Conservation (phyloP, 2,329 filamentous ascomycete genomes). For the Fusarium sp. region DNA sequence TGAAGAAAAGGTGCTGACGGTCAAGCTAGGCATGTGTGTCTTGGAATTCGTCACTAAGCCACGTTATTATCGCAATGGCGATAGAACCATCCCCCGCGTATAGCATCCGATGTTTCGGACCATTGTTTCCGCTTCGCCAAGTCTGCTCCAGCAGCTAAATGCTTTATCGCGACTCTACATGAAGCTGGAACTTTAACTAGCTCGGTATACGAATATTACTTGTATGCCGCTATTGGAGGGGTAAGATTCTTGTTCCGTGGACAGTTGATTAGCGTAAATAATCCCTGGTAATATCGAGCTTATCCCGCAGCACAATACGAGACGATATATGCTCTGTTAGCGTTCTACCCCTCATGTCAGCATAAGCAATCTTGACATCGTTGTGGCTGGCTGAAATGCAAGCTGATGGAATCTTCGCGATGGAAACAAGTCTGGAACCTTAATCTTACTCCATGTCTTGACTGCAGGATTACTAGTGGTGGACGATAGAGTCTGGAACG, state of each 20-base stretch:
- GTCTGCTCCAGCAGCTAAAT: neutral
- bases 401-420: neutral
- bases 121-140: neutral
- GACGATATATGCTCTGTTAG: no score
- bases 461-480: neutral
- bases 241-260: neutral
- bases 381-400: neutral
- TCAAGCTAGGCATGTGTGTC: neutral
- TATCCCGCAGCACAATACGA: no score
- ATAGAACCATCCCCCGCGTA: neutral
- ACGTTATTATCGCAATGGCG: neutral
- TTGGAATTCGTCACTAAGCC: neutral
- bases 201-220: neutral
- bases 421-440: neutral
- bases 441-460: neutral
- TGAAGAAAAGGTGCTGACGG: neutral
- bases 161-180: no score
- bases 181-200: neutral
- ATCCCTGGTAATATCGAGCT: neutral
- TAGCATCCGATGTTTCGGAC: neutral
- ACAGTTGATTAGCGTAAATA: rapidly evolving
- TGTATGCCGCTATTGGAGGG: neutral
- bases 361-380: neutral
- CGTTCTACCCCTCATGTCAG: neutral
- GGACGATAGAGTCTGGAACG: neutral